Percentiles rank a stretch among this genome's conserved stretches.
phyloP scores from a whole-genome alignment of 1,139 yeast species.

The Scheffersomyces lignicola region DNA sequence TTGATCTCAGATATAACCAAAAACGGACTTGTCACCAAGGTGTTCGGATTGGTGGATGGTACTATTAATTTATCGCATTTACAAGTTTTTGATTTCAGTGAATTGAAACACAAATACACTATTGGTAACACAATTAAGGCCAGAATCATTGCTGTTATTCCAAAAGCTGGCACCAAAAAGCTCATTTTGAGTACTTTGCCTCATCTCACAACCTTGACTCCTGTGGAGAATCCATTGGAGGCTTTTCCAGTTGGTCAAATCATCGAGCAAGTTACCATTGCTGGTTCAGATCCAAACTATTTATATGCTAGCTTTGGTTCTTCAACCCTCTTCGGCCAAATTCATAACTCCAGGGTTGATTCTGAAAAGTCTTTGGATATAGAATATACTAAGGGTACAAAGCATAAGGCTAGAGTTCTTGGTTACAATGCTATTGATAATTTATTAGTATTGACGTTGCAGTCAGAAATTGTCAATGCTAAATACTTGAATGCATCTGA shows the following conservation, averaged over 20 bases:
- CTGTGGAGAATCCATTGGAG: constrained; percentile 41
- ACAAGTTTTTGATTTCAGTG: constrained; percentile 46
- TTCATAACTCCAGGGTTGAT: constrained; percentile 70
- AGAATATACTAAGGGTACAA: constrained; percentile 61
- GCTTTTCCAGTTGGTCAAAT: constrained; percentile 79
- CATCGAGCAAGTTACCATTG: constrained; percentile 59
- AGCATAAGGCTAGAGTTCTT: constrained; percentile 74
- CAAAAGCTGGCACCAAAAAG: constrained; percentile 57
- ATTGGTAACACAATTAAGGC: constrained; percentile 69
- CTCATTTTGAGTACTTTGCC: constrained; percentile 66
- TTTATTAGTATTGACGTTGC: constrained; percentile 64
- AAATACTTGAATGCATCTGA: constrained; percentile 68
- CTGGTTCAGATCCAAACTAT: constrained; percentile 57
- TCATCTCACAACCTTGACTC: constrained; percentile 40
- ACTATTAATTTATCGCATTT: constrained; percentile 70
- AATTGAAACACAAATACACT: constrained; percentile 60
- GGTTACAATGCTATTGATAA: constrained; percentile 71
- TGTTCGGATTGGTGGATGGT: constrained; percentile 74
- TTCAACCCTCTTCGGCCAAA: constrained; percentile 59
- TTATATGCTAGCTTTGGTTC: constrained; percentile 60
- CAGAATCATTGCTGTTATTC: constrained; percentile 64
- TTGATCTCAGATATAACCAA: constrained; percentile 58
- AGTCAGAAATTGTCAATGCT: constrained; percentile 61
- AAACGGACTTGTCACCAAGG: constrained; percentile 66
- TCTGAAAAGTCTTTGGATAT: constrained; percentile 49